These are phyloP conservation scores for Trypanosoma theileri DNA, from an alignment of 208 protist species.

Conservation along the genomic window DNA sequence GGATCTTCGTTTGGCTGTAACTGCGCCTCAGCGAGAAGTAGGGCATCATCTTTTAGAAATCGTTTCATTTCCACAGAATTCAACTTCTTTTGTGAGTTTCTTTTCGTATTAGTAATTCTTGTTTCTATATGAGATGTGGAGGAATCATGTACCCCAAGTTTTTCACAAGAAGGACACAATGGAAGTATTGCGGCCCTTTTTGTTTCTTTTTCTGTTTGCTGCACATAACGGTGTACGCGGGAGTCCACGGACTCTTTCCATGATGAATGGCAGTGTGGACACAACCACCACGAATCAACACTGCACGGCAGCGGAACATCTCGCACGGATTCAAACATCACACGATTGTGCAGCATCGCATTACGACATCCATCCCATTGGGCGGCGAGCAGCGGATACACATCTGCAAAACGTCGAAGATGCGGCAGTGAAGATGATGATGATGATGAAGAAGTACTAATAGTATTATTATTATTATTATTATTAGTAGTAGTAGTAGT, in stretches of 20 bases:
- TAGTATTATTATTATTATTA: background rate
- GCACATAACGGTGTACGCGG: constrained; percentile 42
- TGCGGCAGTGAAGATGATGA: background rate
- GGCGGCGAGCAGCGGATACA: constrained; percentile 50
- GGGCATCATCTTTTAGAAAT: constrained; percentile 44
- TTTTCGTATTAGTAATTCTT: background rate
- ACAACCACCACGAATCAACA: constrained; percentile 60
- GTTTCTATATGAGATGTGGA: too few relatives aligned
- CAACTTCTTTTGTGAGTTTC: background rate
- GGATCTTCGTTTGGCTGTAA: constrained; percentile 64
- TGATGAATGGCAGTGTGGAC: constrained; percentile 47
- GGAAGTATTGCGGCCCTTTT: background rate
- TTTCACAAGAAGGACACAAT: constrained; percentile 68
- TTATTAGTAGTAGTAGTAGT: background rate
- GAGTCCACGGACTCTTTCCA: constrained; percentile 62
- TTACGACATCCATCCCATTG: constrained; percentile 74
- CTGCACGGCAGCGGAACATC: constrained; percentile 44
- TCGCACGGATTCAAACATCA: constrained; percentile 41
- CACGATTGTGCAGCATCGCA: constrained; percentile 39
- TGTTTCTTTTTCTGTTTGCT: background rate
- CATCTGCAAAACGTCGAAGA: constrained; percentile 24
- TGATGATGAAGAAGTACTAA: background rate
- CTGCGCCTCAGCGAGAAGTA: constrained; percentile 53
- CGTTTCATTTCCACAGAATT: constrained; percentile 21
- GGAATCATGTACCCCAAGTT: constrained; percentile 23